A percentile compares a stretch with the other conserved stretches of the same genome.
phyloP scores from a whole-genome alignment of 768 basidiomycete species.

The Peribolospora baueri region DNA sequence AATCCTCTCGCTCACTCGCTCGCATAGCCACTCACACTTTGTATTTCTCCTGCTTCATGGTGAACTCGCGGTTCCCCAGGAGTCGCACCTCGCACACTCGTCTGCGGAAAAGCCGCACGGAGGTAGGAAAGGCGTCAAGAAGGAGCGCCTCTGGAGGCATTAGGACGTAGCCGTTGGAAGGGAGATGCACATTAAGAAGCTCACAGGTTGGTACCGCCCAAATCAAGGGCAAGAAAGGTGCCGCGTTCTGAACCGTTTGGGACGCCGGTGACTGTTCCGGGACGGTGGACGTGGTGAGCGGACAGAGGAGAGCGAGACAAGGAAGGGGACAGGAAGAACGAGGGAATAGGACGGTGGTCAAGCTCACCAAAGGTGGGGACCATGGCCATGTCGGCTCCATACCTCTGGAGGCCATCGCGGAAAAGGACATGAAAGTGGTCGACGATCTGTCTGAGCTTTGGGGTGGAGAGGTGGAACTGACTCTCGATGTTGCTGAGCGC shows the following conservation, averaged over 20 bases:
- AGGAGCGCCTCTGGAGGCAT: slow-evolving; percentile 1
- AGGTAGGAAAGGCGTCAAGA: not conserved
- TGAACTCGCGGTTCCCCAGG: slow-evolving; percentile 71
- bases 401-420: slow-evolving; percentile 46
- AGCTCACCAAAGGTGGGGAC: not conserved
- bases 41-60: slow-evolving; percentile 82
- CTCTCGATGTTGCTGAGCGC: slow-evolving; percentile 26
- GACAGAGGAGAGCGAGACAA: not conserved
- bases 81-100: slow-evolving; percentile 85
- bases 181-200: slow-evolving; percentile 15
- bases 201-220: slow-evolving; percentile 93
- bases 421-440: slow-evolving; percentile 44
- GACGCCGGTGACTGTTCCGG: slow-evolving; percentile 41
- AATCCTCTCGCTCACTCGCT: no score
- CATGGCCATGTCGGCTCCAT: not conserved
- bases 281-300: not conserved
- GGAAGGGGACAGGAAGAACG: not conserved
- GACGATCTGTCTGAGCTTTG: slow-evolving; percentile 43
- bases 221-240: slow-evolving; percentile 83
- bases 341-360: not conserved
- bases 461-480: slow-evolving; percentile 43
- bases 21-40: slow-evolving; percentile 28
- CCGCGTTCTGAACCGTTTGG: slow-evolving; percentile 85
- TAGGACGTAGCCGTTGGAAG: not conserved
- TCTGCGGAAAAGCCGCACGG: slow-evolving; percentile 21